Percentiles rank a stretch among this genome's conserved stretches.
phyloP scores from a whole-genome alignment of 495 filamentous ascomycete genomes.

The Talaromyces ruber region DNA sequence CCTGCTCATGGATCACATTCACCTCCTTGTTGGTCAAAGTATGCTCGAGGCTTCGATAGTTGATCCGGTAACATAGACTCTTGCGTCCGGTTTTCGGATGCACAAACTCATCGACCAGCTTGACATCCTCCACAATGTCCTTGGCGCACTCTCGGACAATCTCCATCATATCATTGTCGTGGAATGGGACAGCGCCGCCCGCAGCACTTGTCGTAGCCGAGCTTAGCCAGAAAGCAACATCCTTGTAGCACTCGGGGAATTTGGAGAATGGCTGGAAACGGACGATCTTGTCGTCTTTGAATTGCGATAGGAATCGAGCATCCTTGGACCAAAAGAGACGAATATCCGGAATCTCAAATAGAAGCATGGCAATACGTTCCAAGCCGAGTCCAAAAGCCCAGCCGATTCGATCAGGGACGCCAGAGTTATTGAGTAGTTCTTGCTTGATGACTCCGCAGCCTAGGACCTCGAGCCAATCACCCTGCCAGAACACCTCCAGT shows the following conservation, averaged over 20 bases:
- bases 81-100: constrained; percentile 78
- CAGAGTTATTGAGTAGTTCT: constrained; percentile 65
- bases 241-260: constrained; percentile 78
- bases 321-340: constrained; percentile 95
- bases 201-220: constrained; percentile 38
- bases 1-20: constrained; percentile 64
- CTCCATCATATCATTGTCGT: constrained; percentile 98
- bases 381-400: constrained; percentile 96
- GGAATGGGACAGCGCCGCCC: constrained; percentile 50
- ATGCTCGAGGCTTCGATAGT: constrained; percentile 81
- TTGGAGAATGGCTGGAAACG: constrained; percentile 82
- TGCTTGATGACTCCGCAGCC: constrained; percentile 91
- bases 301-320: constrained; percentile 72
- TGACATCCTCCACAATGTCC: constrained; percentile 80
- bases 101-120: constrained; percentile 71
- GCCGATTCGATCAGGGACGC: constrained; percentile 64
- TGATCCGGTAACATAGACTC: constrained; percentile 87
- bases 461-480: constrained; percentile 88
- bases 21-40: constrained; percentile 76
- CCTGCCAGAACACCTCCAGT: constrained; percentile 89
- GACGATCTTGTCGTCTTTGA: constrained; percentile 56
- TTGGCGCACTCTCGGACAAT: constrained; percentile 72
- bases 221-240: constrained; percentile 88
- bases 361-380: constrained; percentile 90
- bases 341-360: constrained; percentile 93